These are phyloP conservation scores for Hygrophila difformis DNA, from an alignment of 257 asterid species.

Conservation along the genomic window DNA sequence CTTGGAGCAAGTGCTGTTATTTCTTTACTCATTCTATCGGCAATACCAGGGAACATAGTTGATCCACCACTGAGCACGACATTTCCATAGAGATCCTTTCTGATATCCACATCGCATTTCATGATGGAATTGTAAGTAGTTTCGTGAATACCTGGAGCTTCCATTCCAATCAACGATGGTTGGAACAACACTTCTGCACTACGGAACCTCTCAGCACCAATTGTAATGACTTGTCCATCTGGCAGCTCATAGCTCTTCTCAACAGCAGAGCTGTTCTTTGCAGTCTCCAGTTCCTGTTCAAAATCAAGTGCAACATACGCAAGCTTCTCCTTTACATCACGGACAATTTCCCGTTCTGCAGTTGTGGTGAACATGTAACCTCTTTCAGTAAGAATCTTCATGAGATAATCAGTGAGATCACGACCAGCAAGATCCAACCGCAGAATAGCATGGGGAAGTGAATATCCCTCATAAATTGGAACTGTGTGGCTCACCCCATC, in stretches of 20 bases:
- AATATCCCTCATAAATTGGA: conserved; percentile 36
- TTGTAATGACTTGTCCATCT: conserved; percentile 32
- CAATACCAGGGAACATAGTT: conserved; percentile 69
- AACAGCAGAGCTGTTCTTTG: conserved; percentile 29
- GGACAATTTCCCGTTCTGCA: conserved; percentile 37
- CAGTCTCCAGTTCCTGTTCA: conserved; percentile 33
- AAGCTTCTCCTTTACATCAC: conserved; percentile 35
- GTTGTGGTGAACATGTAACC: conserved; percentile 35
- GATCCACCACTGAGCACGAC: conserved; percentile 70
- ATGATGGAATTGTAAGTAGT: conserved; percentile 50
- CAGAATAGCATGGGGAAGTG: conserved; percentile 35
- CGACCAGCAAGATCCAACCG: conserved; percentile 35
- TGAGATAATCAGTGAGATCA: conserved; percentile 36
- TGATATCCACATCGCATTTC: conserved; percentile 43
- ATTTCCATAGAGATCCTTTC: conserved; percentile 60
- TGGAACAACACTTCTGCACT: conserved; percentile 39
- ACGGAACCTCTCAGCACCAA: conserved; percentile 39
- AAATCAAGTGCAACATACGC: conserved; percentile 35
- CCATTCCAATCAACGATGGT: conserved; percentile 33
- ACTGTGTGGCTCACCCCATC: conserved; percentile 41
- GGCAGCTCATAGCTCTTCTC: conserved; percentile 37
- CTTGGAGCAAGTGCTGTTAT: conserved; percentile 65
- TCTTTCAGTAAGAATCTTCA: conserved; percentile 31
- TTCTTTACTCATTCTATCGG: conserved; percentile 67
- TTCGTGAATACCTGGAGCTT: conserved; percentile 35